Percentiles rank a stretch among this genome's conserved stretches.
Evolutionary conservation across 1,284 basidiomycete genomes (phyloP).

Genomic region (Ceratorhiza oryzae-sativae): DNA sequence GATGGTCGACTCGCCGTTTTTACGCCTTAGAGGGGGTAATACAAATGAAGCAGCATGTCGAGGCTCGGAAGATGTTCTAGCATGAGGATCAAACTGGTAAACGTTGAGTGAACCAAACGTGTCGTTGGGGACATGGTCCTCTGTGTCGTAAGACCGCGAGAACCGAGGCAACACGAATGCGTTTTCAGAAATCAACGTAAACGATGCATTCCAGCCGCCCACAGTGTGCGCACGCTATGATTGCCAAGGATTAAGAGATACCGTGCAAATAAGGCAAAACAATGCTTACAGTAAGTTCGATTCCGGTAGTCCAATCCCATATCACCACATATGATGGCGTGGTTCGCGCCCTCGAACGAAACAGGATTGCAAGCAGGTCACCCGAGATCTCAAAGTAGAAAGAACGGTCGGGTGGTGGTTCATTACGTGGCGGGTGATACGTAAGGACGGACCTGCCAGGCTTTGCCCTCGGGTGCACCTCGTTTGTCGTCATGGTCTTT

Average conservation of each 20-base stretch:
- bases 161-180: not conserved
- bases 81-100: not conserved
- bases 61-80: not conserved
- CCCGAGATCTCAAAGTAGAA: slow-evolving; percentile 22
- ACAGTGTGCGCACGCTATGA: not conserved
- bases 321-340: slow-evolving; percentile 8
- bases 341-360: not conserved
- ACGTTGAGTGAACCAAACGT: slow-evolving; percentile 13
- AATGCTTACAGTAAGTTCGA: slow-evolving; percentile 1
- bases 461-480: not conserved
- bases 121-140: not conserved
- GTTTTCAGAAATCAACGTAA: slow-evolving; percentile 15
- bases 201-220: slow-evolving; percentile 8
- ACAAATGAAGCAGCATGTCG: slow-evolving; percentile 5
- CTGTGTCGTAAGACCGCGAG: not conserved
- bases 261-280: not conserved
- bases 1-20: not conserved
- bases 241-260: not conserved
- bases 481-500: not conserved
- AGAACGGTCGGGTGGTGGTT: slow-evolving; percentile 7
- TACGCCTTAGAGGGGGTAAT: not conserved
- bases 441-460: not conserved
- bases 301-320: slow-evolving; percentile 27
- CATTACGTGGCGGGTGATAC: not conserved
- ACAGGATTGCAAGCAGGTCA: slow-evolving; percentile 6